phyloP scores from a whole-genome alignment of 441 rosid species.

The Adansonia madagascariensis region DNA sequence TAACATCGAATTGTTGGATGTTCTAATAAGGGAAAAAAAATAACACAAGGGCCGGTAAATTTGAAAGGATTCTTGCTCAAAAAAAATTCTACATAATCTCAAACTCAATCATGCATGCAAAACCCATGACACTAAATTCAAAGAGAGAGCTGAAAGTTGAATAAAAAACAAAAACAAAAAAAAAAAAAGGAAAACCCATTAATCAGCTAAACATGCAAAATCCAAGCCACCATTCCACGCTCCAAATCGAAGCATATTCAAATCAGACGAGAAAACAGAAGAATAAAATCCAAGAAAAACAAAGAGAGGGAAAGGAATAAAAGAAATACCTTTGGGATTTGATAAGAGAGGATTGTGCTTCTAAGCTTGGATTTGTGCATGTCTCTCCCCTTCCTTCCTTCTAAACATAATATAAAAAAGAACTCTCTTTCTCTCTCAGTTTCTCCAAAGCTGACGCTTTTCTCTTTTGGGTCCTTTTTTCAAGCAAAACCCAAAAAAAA shows the following conservation, averaged over 20 bases:
- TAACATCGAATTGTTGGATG: background rate
- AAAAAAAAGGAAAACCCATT: background rate
- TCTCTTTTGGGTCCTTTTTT: background rate
- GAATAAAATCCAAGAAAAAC: background rate
- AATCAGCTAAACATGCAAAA: conserved; percentile 21
- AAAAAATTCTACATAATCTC: background rate
- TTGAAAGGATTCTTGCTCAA: conserved; percentile 12
- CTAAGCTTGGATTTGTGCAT: conserved; percentile 27
- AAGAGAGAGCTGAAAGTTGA: background rate
- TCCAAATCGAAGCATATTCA: conserved; percentile 22
- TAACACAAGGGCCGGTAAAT: background rate
- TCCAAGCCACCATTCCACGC: conserved; percentile 12
- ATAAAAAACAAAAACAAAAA: conserved; percentile 17
- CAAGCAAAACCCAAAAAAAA: too few species aligned
- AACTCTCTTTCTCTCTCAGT: conserved; percentile 8
- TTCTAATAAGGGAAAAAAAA: background rate
- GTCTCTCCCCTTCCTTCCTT: conserved; percentile 20
- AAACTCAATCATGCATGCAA: conserved; percentile 31
- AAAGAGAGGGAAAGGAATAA: background rate
- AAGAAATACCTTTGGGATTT: conserved; percentile 32
- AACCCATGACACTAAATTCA: conserved; percentile 24
- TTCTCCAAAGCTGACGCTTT: background rate
- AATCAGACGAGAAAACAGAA: background rate
- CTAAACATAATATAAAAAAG: background rate
- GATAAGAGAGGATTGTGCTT: conserved; percentile 27